Evolutionary conservation across 257 asterid species (phyloP), one percentile per base, ranked within the genome.

Genomic region (Solanum raphanifolium): DNA sequence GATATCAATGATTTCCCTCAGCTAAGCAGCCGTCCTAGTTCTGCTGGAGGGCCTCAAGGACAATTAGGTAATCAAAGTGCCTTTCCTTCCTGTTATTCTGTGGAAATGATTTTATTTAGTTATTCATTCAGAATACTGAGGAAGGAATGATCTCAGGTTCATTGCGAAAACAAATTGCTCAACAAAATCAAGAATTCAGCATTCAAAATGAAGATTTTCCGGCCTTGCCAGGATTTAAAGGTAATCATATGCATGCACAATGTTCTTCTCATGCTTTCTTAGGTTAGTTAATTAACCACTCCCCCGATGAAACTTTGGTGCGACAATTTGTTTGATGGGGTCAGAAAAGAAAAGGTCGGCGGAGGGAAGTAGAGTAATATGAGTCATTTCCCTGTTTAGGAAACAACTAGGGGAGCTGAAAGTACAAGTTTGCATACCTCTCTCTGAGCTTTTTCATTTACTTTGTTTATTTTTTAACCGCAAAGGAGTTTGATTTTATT

Each of bases 181-280:
- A 97, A 90, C 99, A 95, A 92, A 97, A 96, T 92, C 99, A 97
- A 89, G 99, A 97, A 91, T 97, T 97, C 91, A 97, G 99, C 91
- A 97, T 97, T 88, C 99, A 97, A 90, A 96, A 95, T 90, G 99
- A 97, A 94, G 99, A 97, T 91, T 97, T 97, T 87, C 99, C 99
- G 46, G 99, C 99, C 87, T 93, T 97, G 85, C 98, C 98, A 85
- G 99, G 99, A 89, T 94, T 92, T 88, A 97, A 95, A 94, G 99
- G 99, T 96, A 88, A 89, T 85, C 83, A 31, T 81, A 86, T 48
- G 66, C 85, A 46, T 81, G 43, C 29, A 27, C 43, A 46, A 48
- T 29, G 39, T 21, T 82, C 43, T 48, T 48, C 41, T 82, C 31
- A 48, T 82, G 86, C 69, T 82, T 48, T 29, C 69, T 48, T 82